Conservation (phyloP, 2,329 filamentous ascomycete genomes). For the Salinomyces thailandicus region DNA sequence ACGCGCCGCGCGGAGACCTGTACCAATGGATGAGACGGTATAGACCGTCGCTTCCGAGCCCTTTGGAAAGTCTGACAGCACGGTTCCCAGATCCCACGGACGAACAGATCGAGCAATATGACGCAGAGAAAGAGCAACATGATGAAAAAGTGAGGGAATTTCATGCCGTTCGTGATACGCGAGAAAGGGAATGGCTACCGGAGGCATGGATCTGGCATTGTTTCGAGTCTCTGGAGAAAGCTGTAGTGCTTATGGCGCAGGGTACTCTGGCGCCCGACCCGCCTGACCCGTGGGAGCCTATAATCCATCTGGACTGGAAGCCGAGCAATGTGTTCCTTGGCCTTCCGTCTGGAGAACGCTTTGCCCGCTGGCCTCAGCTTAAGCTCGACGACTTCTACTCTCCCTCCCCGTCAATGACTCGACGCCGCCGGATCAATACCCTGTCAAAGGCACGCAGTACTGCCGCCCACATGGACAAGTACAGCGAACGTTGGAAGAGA, state of each 20-base stretch:
- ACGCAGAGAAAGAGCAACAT: background rate
- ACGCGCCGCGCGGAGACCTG: background rate
- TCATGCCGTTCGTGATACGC: background rate
- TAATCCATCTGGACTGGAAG: slow-evolving; percentile 2
- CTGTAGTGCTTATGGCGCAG: background rate
- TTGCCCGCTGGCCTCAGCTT: background rate
- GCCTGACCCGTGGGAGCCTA: background rate
- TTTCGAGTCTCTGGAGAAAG: background rate
- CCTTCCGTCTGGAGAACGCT: background rate
- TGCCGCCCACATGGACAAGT: background rate
- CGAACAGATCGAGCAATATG: background rate
- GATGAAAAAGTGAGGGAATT: background rate
- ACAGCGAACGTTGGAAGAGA: too few relatives aligned
- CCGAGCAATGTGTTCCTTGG: slow-evolving; percentile 1
- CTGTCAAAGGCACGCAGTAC: background rate
- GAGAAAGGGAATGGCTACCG: background rate
- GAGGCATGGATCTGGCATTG: slow-evolving; percentile 2
- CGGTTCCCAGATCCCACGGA: too few relatives aligned
- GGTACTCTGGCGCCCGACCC: background rate
- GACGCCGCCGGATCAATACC: background rate
- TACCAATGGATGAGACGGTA: background rate
- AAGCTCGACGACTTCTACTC: background rate
- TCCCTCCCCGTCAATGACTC: background rate
- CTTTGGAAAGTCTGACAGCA: too few relatives aligned
- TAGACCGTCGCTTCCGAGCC: background rate